Evolutionary conservation across 306 rosid species (phyloP).

Genomic region (Canavalia ensiformis): DNA sequence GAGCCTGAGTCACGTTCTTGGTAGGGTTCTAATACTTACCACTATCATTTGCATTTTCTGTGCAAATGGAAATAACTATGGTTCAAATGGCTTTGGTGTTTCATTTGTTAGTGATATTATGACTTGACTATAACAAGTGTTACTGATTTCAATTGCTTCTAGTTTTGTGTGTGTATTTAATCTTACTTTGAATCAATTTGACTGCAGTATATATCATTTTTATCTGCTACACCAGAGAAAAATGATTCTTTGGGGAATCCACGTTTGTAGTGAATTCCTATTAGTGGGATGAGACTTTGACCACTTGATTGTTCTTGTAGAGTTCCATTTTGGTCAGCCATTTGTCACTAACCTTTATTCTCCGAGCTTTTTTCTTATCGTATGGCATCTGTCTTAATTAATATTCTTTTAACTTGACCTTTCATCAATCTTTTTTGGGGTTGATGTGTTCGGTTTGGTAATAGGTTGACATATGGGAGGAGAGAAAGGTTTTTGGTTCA

Average conservation of each 20-base stretch:
- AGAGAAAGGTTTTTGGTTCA: slow-evolving; percentile 95
- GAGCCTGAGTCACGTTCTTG: no score
- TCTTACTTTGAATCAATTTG: neutral
- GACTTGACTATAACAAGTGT: no score
- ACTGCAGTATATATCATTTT: neutral
- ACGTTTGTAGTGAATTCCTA: neutral
- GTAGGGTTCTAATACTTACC: no score
- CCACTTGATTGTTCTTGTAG: neutral
- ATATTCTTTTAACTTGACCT: slow-evolving; percentile 3
- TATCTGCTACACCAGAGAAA: slow-evolving; percentile 27
- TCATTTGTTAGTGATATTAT: no score
- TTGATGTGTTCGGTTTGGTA: neutral
- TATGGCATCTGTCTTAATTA: slow-evolving; percentile 32
- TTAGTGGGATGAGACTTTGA: slow-evolving; percentile 24
- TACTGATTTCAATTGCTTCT: neutral
- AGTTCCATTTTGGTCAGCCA: slow-evolving; percentile 1
- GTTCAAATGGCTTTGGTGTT: no score
- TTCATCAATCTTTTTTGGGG: slow-evolving; percentile 28
- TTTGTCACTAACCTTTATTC: slow-evolving; percentile 11
- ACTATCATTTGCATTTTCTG: no score
- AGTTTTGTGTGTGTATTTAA: neutral
- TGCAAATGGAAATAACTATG: no score
- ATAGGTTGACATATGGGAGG: slow-evolving; percentile 94
- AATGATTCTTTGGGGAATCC: slow-evolving; percentile 7
- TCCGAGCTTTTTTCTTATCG: neutral